Evolutionary conservation across 352 stramenopile genomes (phyloP).

Genomic region (Phytophthora hybrid): DNA sequence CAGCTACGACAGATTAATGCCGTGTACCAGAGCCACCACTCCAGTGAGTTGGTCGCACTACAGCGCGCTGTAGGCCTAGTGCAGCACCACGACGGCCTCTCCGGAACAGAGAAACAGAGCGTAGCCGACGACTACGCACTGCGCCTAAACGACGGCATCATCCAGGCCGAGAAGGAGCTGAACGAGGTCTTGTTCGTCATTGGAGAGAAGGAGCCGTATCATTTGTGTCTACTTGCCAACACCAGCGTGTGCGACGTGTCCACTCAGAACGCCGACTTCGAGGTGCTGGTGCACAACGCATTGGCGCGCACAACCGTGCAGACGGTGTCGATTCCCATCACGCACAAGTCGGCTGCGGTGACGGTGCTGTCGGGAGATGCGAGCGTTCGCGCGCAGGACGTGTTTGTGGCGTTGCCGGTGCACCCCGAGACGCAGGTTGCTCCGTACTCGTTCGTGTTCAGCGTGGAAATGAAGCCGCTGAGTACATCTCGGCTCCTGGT

Average conservation of each 20-base stretch:
- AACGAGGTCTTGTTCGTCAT: constrained; percentile 83
- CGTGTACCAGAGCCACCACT: constrained; percentile 71
- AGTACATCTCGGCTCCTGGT: constrained; percentile 59
- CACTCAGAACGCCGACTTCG: constrained; percentile 69
- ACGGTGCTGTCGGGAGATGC: constrained; percentile 45
- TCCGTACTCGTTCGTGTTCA: constrained; percentile 78
- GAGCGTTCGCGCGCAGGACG: constrained; percentile 47
- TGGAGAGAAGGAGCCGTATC: constrained; percentile 68
- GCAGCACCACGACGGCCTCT: constrained; percentile 97
- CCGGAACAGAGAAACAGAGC: constrained; percentile 95
- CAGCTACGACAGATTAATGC: constrained; percentile 93
- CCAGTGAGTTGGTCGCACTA: constrained; percentile 63
- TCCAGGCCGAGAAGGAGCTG: constrained; percentile 68
- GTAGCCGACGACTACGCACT: constrained; percentile 97
- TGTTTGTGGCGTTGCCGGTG: constrained; percentile 66
- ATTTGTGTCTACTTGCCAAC: constrained; percentile 88
- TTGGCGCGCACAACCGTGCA: constrained; percentile 64
- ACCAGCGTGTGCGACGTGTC: constrained; percentile 91
- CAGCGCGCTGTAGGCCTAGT: constrained; percentile 93
- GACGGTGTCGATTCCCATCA: constrained; percentile 70
- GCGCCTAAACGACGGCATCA: constrained; percentile 87
- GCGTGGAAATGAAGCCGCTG: constrained; percentile 65
- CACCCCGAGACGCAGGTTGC: constrained; percentile 57
- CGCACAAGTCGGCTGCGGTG: constrained; percentile 52
- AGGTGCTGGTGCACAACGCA: constrained; percentile 79